Base-by-base conservation (phyloP, 176 grass and related monocot species). In the Pontederia crassipes region DNA sequence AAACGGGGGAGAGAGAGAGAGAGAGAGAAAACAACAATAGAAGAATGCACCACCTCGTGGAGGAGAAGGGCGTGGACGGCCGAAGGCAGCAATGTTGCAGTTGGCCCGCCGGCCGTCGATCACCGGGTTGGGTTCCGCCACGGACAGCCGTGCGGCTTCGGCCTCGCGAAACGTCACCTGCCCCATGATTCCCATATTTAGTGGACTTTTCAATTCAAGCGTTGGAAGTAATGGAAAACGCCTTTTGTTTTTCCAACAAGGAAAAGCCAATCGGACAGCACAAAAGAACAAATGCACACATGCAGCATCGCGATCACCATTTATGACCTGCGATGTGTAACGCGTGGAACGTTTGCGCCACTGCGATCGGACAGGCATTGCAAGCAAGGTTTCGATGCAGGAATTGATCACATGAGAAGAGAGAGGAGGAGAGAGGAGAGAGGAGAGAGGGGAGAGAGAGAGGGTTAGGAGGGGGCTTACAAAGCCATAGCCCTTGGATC, bases 401-500 rank as follows among this genome's bases (percentile, higher is more conserved):
- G 3, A 15, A 26, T 0, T 56, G 12, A 66, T 67, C 59, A 15
- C 59, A 46, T 46, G 10, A 61, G 10, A 46, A 27, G 46, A 27
- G 17, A 50, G 17, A 15, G n/a, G 26, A 1, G 13, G 13, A 18
- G 3, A 57, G 52, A 52, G 56, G 7, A 24, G 20, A 24, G 20
- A 24, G 20, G 1, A 24, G 20, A 24, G 20, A 24, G 10, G 20
- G 53, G 24, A 54, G 46, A 45, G 14, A 13, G 0, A 54, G 61
- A 55, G 55, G 8, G 20, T 24, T 24, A 24, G 17, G n/a, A 62
- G 20, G 52, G 14, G 52, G 61, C 87, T 77, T 53, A 98, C 93
- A 78, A 98, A 98, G 65, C 93, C 93, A 58, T 98, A 98, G 48
- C 93, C 93, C 65, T 98, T 98, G 54, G 93, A 98, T 17, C 84